These are phyloP conservation scores for Myxozyma mucilagina DNA, from an alignment of 805 yeast species.

Conservation along the genomic window DNA sequence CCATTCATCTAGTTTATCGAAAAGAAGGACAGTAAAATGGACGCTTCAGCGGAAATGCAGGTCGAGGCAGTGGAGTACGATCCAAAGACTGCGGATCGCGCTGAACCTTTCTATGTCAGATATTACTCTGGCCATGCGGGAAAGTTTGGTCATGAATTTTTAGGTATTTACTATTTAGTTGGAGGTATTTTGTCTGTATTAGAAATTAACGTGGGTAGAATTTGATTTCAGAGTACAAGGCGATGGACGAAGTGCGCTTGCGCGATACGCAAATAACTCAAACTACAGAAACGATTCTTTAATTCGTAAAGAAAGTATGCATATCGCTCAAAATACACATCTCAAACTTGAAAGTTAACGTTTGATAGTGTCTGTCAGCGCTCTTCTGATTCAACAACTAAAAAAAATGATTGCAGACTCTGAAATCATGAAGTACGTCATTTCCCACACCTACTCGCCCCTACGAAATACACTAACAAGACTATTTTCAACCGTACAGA, in stretches of 20 bases:
- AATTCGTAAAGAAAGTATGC: conserved; percentile 44
- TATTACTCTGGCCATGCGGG: conserved; percentile 51
- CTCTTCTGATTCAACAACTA: conserved; percentile 42
- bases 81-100: conserved; percentile 15
- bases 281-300: conserved; percentile 48
- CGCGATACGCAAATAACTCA: conserved; percentile 50
- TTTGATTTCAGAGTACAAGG: conserved; percentile 40
- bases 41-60: not conserved
- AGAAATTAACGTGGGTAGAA: conserved; percentile 32
- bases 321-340: not conserved
- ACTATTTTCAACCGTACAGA: conserved; percentile 7
- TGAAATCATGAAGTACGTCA: conserved; percentile 42
- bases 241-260: conserved; percentile 39
- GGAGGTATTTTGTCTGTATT: not conserved
- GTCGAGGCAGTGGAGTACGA: conserved; percentile 13
- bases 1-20: too few relatives aligned
- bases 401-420: conserved; percentile 43
- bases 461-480: not conserved
- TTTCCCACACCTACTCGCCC: not conserved
- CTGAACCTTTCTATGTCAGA: conserved; percentile 44
- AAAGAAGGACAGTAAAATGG: not conserved
- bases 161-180: conserved; percentile 36
- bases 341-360: not conserved
- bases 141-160: conserved; percentile 49
- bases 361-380: conserved; percentile 40